Evolutionary conservation across 495 filamentous ascomycete genomes (phyloP).

Genomic region (Parathielavia appendiculata): DNA sequence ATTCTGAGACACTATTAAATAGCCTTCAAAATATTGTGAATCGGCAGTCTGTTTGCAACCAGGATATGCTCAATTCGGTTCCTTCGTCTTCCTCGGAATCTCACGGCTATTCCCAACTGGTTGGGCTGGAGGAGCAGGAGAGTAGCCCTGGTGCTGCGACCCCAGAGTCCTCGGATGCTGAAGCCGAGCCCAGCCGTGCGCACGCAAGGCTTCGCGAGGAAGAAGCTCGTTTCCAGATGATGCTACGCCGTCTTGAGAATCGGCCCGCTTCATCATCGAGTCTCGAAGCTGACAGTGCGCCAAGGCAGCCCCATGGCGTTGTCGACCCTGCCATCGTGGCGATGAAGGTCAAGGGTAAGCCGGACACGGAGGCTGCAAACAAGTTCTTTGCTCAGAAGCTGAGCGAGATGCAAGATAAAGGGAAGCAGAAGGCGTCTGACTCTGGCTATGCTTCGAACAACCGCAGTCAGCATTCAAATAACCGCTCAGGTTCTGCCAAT

Average conservation of each 20-base stretch:
- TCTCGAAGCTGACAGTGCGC: too few species aligned
- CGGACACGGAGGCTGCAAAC: not conserved
- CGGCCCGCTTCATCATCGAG: not conserved
- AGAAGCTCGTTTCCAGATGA: slow-evolving; percentile 20
- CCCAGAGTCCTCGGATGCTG: not conserved
- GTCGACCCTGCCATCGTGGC: slow-evolving; percentile 24
- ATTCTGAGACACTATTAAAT: slow-evolving; percentile 1
- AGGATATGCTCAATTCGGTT: not conserved
- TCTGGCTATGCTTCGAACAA: slow-evolving; percentile 20
- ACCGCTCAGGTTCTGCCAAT: too few species aligned
- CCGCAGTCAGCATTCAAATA: not conserved
- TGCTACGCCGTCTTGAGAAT: slow-evolving; percentile 25
- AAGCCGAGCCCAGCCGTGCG: not conserved
- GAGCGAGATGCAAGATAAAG: not conserved
- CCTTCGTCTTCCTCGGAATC: not conserved
- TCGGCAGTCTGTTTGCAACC: not conserved
- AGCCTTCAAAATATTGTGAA: slow-evolving; percentile 10
- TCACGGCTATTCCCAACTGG: too few species aligned
- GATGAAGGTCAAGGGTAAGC: slow-evolving; percentile 20
- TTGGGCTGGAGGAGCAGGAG: not conserved
- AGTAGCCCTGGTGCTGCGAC: slow-evolving; percentile 1
- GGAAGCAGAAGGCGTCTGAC: slow-evolving; percentile 12
- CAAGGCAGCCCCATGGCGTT: not conserved
- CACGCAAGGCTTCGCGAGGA: slow-evolving; percentile 5
- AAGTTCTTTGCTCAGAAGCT: not conserved